A percentile compares a stretch with the other conserved stretches of the same genome.
Evolutionary conservation across 2,329 filamentous ascomycete species (phyloP).

Genomic region (Simplicillium aogashimaense): DNA sequence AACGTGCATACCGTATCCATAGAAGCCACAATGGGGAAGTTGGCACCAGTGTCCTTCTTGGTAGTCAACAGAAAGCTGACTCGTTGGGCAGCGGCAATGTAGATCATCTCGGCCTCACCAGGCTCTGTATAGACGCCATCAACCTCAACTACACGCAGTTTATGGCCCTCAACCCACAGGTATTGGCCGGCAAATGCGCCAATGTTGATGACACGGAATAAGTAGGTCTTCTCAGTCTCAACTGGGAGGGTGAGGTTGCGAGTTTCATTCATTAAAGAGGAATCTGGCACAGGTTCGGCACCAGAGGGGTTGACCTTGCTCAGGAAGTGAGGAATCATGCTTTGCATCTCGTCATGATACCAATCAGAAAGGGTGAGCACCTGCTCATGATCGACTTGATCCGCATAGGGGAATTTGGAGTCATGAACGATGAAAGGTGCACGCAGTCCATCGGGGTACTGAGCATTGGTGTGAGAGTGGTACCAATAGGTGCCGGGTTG

Average conservation of each 20-base stretch:
- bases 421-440: constrained; percentile 57
- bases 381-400: constrained; percentile 51
- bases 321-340: constrained; percentile 38
- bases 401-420: constrained; percentile 44
- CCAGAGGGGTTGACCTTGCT: constrained; percentile 44
- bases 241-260: constrained; percentile 49
- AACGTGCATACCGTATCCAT: constrained; percentile 51
- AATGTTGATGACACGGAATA: constrained; percentile 63
- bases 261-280: constrained; percentile 63
- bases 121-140: constrained; percentile 61
- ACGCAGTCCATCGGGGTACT: constrained; percentile 62
- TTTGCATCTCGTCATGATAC: constrained; percentile 53
- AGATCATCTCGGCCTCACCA: constrained; percentile 51
- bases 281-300: constrained; percentile 57
- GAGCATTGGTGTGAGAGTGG: constrained; percentile 56
- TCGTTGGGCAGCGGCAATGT: constrained; percentile 59
- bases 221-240: constrained; percentile 59
- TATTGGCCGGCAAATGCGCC: constrained; percentile 62
- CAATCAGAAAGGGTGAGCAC: constrained; percentile 58
- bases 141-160: constrained; percentile 61
- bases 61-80: constrained; percentile 54
- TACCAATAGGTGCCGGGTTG: constrained; percentile 76
- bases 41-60: constrained; percentile 48
- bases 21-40: constrained; percentile 58
- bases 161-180: constrained; percentile 57